A percentile compares a stretch with the other conserved stretches of the same genome.
phyloP scores from a whole-genome alignment of 352 stramenopile genomes.

The Pythium utonaiense region DNA sequence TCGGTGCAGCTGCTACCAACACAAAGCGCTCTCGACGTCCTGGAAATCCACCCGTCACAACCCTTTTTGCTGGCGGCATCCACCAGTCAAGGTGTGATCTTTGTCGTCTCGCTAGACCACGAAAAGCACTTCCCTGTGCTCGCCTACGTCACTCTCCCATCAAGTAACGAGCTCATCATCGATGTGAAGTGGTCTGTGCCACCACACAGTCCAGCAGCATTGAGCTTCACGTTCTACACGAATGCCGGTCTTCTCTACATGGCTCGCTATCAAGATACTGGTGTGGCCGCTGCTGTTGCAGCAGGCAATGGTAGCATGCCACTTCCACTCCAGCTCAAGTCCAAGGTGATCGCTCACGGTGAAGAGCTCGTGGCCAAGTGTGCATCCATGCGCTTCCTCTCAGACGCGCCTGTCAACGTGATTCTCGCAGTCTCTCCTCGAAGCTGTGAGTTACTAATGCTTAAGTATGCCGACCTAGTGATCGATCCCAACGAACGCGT shows the following conservation, averaged over 20 bases:
- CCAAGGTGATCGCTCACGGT: conserved; percentile 45
- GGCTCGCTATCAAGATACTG: conserved; percentile 31
- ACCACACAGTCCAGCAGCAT: conserved; percentile 30
- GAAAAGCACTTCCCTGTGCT: conserved; percentile 62
- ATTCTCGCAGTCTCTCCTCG: conserved; percentile 42
- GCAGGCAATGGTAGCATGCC: background rate
- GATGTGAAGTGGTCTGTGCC: conserved; percentile 60
- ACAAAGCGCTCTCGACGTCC: conserved; percentile 38
- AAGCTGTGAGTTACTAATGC: conserved; percentile 37
- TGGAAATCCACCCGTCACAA: conserved; percentile 60
- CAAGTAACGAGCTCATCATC: conserved; percentile 32
- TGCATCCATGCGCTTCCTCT: conserved; percentile 39
- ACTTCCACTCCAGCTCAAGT: conserved; percentile 27
- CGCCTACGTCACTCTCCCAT: conserved; percentile 45
- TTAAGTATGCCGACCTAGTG: conserved; percentile 54
- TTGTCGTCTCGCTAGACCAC: conserved; percentile 66
- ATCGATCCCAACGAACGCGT: conserved; percentile 48
- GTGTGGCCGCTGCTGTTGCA: background rate
- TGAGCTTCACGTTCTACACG: conserved; percentile 58
- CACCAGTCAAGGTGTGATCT: conserved; percentile 37
- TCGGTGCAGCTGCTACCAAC: conserved; percentile 39
- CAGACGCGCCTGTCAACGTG: conserved; percentile 39
- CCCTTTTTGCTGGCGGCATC: conserved; percentile 51
- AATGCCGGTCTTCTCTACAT: conserved; percentile 49
- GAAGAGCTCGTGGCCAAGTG: conserved; percentile 41